Conservation (phyloP, 805 yeast genomes). For the Ogataea pilisensis region DNA sequence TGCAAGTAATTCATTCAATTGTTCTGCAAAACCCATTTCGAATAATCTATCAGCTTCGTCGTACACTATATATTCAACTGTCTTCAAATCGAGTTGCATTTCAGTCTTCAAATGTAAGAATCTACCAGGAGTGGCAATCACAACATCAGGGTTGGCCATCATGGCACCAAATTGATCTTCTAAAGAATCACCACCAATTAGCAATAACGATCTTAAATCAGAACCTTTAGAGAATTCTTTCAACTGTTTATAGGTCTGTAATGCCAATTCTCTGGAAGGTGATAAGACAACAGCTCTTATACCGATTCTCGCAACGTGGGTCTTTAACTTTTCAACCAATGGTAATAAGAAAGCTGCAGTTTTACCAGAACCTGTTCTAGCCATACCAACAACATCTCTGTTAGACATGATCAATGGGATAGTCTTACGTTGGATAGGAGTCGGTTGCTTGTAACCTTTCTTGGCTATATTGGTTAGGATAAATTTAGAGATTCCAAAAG, state of each 20-base stretch:
- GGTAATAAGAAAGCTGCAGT: slow-evolving; percentile 97
- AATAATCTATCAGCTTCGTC: slow-evolving; percentile 97
- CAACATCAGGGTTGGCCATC: slow-evolving; percentile 92
- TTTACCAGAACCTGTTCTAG: slow-evolving; percentile 98
- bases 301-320: slow-evolving; percentile 84
- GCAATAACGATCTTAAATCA: slow-evolving; percentile 70
- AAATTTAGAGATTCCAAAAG: slow-evolving; percentile 80
- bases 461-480: slow-evolving; percentile 65
- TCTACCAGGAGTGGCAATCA: slow-evolving; percentile 97
- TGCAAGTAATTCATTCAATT: slow-evolving; percentile 81
- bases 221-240: slow-evolving; percentile 85
- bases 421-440: slow-evolving; percentile 96
- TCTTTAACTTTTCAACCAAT: slow-evolving; percentile 75
- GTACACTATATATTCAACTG: slow-evolving; percentile 86
- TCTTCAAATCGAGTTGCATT: slow-evolving; percentile 80
- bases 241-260: slow-evolving; percentile 85
- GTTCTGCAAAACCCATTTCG: slow-evolving; percentile 95
- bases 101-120: slow-evolving; percentile 93
- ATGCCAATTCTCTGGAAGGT: slow-evolving; percentile 94
- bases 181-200: slow-evolving; percentile 98
- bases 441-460: slow-evolving; percentile 91
- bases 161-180: slow-evolving; percentile 93
- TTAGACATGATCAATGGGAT: slow-evolving; percentile 84
- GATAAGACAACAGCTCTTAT: slow-evolving; percentile 84
- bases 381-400: slow-evolving; percentile 98